A percentile compares a stretch with the other conserved stretches of the same genome.
phyloP scores from a whole-genome alignment of 148 eudicot genomes.

The Fagopyrum esculentum region DNA sequence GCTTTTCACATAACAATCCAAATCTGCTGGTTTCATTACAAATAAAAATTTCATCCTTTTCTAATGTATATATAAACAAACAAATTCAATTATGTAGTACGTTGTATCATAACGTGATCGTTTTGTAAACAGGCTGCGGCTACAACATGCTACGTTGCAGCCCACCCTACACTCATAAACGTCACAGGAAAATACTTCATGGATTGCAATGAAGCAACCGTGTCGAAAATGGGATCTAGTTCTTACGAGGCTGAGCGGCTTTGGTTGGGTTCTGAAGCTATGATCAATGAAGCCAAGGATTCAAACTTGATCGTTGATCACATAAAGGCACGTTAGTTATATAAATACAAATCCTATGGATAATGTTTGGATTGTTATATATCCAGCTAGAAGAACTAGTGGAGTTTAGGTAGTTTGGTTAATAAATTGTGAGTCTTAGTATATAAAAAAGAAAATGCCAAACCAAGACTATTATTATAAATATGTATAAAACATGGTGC shows the following conservation, averaged over 20 bases:
- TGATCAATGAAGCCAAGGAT: conserved; percentile 22
- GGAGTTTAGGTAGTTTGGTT: conserved; percentile 6
- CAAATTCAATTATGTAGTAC: too few species aligned
- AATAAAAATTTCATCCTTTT: too few species aligned
- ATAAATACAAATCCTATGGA: neutral
- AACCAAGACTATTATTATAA: neutral
- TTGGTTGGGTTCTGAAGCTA: conserved; percentile 59
- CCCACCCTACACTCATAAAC: conserved; percentile 33
- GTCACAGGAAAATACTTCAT: conserved; percentile 66
- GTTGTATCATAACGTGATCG: too few species aligned
- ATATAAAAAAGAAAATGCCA: conserved; percentile 3
- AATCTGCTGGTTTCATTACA: neutral
- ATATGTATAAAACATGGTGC: neutral
- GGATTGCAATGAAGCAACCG: conserved; percentile 66
- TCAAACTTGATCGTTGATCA: neutral
- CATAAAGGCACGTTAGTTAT: neutral
- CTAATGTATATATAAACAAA: too few species aligned
- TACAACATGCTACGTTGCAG: conserved; percentile 79
- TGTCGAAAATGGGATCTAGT: conserved; percentile 58
- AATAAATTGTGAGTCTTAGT: neutral
- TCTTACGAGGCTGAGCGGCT: conserved; percentile 43
- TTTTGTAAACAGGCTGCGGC: conserved; percentile 57
- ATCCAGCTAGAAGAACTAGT: neutral
- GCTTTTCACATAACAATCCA: conserved; percentile 2
- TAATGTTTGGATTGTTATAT: neutral